A percentile compares a stretch with the other conserved stretches of the same genome.
Conservation (phyloP, 1,139 yeast genomes). For the Yamadazyma siamensis region DNA sequence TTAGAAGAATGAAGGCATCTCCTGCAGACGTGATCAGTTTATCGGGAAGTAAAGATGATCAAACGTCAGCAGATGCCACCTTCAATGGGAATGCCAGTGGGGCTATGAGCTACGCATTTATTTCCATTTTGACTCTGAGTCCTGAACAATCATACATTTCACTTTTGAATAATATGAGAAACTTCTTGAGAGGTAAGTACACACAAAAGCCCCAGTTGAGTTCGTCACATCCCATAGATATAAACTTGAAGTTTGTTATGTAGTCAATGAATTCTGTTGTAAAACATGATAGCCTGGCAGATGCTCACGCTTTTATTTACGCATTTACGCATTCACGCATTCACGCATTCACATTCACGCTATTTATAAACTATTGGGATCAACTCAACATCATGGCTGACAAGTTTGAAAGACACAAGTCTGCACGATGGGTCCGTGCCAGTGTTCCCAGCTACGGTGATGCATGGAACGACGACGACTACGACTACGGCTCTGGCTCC, state of each 20-base stretch:
- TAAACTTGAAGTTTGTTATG: conserved; percentile 57
- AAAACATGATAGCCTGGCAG: background rate
- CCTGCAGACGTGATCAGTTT: conserved; percentile 86
- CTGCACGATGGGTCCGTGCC: conserved; percentile 65
- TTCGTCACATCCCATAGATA: conserved; percentile 80
- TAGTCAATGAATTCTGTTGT: no score
- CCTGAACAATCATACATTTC: conserved; percentile 77
- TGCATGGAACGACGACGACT: conserved; percentile 49
- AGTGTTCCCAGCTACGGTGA: conserved; percentile 58
- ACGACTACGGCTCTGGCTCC: conserved; percentile 23
- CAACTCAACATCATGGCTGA: conserved; percentile 27
- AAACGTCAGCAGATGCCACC: conserved; percentile 73
- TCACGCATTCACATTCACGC: background rate
- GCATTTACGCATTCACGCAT: background rate
- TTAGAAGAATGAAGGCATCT: conserved; percentile 59
- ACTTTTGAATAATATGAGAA: conserved; percentile 76
- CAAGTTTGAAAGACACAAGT: conserved; percentile 52
- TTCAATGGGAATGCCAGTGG: conserved; percentile 83
- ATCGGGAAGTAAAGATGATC: conserved; percentile 90
- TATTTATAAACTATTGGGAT: no score
- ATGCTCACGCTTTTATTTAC: background rate
- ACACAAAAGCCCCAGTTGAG: conserved; percentile 89
- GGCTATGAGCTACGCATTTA: conserved; percentile 92
- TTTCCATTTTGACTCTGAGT: conserved; percentile 61
- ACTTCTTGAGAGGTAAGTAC: conserved; percentile 64